phyloP scores from a whole-genome alignment of 1,284 basidiomycete genomes.

The Puccinia hordei region DNA sequence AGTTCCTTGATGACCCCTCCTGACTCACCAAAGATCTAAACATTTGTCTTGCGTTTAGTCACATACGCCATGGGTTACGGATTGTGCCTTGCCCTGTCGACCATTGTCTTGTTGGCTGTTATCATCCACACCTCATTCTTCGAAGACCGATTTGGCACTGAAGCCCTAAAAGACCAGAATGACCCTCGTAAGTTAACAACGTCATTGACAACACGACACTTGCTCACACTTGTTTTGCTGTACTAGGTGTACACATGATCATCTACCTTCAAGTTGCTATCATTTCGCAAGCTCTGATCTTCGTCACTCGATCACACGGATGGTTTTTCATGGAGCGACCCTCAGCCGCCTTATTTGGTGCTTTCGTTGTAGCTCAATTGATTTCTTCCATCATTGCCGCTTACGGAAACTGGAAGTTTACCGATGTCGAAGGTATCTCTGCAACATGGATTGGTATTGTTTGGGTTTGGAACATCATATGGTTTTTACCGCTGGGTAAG shows the following conservation, averaged over 20 bases:
- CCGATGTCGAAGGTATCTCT: conserved; percentile 64
- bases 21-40: neutral
- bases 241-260: conserved; percentile 72
- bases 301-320: conserved; percentile 90
- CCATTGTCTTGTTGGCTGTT: conserved; percentile 79
- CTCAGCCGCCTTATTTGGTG: conserved; percentile 80
- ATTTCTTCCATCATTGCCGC: conserved; percentile 92
- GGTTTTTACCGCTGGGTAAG: conserved; percentile 48
- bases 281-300: conserved; percentile 96
- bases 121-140: conserved; percentile 89
- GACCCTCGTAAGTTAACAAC: conserved; percentile 14
- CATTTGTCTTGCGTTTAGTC: conserved; percentile 60
- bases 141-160: conserved; percentile 79
- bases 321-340: conserved; percentile 99
- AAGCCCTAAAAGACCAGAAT: conserved; percentile 40
- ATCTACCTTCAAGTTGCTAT: conserved; percentile 91
- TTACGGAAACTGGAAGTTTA: conserved; percentile 86
- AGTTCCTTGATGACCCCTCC: conserved; percentile 58
- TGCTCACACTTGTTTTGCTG: conserved; percentile 62
- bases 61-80: conserved; percentile 92
- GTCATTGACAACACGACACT: neutral
- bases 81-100: conserved; percentile 85
- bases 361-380: conserved; percentile 89
- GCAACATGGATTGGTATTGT: conserved; percentile 95
- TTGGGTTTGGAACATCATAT: conserved; percentile 51